Evolutionary conservation across 2,329 filamentous ascomycete genomes (phyloP), one percentile per base, ranked within the genome.

Genomic region (Chaetomium olivaceum): DNA sequence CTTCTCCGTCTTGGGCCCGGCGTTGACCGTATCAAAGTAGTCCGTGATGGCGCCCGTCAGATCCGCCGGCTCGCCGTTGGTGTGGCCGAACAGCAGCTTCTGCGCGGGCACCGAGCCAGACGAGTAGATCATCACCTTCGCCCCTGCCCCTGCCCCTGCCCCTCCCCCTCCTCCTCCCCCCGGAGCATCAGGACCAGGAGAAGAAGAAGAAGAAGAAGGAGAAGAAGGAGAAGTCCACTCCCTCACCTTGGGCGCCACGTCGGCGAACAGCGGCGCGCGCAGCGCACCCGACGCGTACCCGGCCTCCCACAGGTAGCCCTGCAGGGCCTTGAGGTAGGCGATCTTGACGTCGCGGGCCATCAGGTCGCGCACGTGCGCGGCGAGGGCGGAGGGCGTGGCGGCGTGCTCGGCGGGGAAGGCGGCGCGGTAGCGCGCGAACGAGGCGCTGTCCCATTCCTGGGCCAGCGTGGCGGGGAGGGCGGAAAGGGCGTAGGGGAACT

Each of bases 11-110:
- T 95, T 95, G 63, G 85, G 82, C 1, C 91, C 91, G 36, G 91
- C 91, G 75, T 91, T 94, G 65, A 91, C 85, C 3, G 91, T 94
- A 76, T 95, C 91, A 74, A 92, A 94, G 82, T 87, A 92, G 71
- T 83, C 88, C 54, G 80, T 81, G 65, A 92, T 83, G 63, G 86
- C 76, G 1, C 79, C 78, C 3, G 81, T 85, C 72, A 91, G 76
- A 74, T 92, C 86, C n/a, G 82, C 79, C 21, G 82, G 81, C 66
- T 83, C 78, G 8, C 84, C 81, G 68, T 85, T 80, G 51, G 86
- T 88, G 74, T 93, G 87, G 67, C 83, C 82, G 77, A 94, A 94
- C 68, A 94, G 83, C 67, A 94, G 81, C 78, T 92, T 91, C 81
- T 95, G 91, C 16, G 91, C 91, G 23, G 89, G 83, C 6, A 94